Evolutionary conservation across 2,329 filamentous ascomycete species (phyloP).

Genomic region (Hymenoscyphus salicellus): DNA sequence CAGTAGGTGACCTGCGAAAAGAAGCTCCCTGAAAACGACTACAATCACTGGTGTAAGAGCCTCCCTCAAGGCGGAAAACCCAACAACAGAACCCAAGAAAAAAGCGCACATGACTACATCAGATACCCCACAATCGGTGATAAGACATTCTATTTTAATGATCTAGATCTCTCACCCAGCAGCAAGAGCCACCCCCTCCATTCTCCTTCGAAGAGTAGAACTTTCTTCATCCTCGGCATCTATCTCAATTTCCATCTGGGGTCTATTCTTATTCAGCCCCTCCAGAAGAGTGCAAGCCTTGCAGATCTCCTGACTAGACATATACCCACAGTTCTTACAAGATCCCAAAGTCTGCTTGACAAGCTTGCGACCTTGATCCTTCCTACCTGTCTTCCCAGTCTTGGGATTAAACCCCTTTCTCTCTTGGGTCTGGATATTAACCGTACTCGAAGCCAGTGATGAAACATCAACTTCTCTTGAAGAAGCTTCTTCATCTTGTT

Average conservation of each 20-base stretch:
- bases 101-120: not conserved
- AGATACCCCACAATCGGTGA: not conserved
- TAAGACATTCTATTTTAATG: not conserved
- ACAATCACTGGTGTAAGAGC: too few relatives aligned
- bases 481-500: conserved; percentile 59
- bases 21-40: too few relatives aligned
- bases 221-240: conserved; percentile 45
- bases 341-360: conserved; percentile 74
- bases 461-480: conserved; percentile 66
- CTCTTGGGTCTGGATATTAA: conserved; percentile 27
- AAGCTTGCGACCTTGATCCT: conserved; percentile 36
- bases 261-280: conserved; percentile 77
- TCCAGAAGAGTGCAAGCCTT: conserved; percentile 91
- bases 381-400: conserved; percentile 26
- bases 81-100: not conserved
- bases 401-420: conserved; percentile 34
- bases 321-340: conserved; percentile 87
- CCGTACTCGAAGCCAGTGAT: conserved; percentile 22
- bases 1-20: too few relatives aligned
- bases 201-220: conserved; percentile 48
- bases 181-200: conserved; percentile 46
- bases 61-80: too few relatives aligned
- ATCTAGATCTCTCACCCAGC: conserved; percentile 25
- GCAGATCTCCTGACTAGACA: conserved; percentile 90
- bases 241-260: conserved; percentile 54